These are phyloP conservation scores for Fusarium tricinctum DNA, from an alignment of 2,329 filamentous ascomycete genomes.

Conservation along the genomic window DNA sequence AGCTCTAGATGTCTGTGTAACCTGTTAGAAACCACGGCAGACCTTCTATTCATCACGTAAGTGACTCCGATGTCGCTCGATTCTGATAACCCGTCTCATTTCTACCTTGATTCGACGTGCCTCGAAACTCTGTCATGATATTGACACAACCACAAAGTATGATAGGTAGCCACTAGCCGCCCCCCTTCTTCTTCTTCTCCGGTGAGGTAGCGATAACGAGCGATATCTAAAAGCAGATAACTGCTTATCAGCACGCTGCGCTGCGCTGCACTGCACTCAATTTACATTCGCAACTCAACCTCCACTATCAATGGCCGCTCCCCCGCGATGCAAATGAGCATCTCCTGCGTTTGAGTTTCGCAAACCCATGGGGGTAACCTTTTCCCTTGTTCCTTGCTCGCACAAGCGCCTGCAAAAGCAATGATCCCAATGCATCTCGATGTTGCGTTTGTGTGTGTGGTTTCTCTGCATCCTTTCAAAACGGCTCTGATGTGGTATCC, in stretches of 20 bases:
- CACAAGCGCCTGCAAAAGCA: background rate
- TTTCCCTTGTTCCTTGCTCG: background rate
- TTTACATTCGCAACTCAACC: slow-evolving; percentile 3
- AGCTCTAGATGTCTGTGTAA: slow-evolving; percentile 27
- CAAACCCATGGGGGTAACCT: background rate
- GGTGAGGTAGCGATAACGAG: slow-evolving; percentile 10
- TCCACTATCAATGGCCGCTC: slow-evolving; percentile 29
- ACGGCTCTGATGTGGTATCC: slow-evolving; percentile 23
- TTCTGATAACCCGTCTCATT: background rate
- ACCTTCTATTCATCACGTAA: slow-evolving; percentile 23
- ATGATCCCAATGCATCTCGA: slow-evolving; percentile 19
- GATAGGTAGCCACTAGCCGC: slow-evolving; percentile 18
- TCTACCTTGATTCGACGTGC: background rate
- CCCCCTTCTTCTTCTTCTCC: slow-evolving; percentile 2
- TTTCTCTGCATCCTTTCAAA: slow-evolving; percentile 15
- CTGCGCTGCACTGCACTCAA: background rate
- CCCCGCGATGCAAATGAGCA: slow-evolving; percentile 39
- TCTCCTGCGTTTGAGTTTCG: slow-evolving; percentile 38
- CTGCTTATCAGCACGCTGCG: slow-evolving; percentile 35
- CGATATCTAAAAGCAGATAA: slow-evolving; percentile 29
- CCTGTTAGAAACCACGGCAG: slow-evolving; percentile 14
- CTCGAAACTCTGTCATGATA: slow-evolving; percentile 9
- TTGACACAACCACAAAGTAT: slow-evolving; percentile 32
- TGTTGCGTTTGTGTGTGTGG: slow-evolving; percentile 2
- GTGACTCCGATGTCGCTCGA: slow-evolving; percentile 23